Conservation (phyloP, 2,329 filamentous ascomycete genomes). For the Botrytis sinoallii region DNA sequence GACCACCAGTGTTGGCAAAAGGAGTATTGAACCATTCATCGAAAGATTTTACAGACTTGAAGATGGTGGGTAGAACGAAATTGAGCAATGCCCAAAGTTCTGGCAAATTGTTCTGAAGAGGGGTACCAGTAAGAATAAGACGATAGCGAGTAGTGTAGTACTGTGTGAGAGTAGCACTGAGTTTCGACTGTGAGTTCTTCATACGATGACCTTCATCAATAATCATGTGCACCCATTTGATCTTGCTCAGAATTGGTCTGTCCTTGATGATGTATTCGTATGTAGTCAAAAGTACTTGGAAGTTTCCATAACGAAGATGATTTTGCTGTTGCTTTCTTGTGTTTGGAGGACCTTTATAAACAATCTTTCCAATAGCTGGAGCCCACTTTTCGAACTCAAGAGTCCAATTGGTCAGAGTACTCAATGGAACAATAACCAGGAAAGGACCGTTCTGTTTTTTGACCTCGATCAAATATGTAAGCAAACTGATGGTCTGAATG, state of each 20-base stretch:
- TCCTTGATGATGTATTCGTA: constrained; percentile 99
- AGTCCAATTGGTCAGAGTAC: constrained; percentile 98
- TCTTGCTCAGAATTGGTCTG: constrained; percentile 88
- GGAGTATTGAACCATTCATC: constrained; percentile 99
- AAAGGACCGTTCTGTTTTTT: constrained; percentile 92
- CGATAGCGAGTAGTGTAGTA: constrained; percentile 96
- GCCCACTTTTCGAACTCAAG: constrained; percentile 99
- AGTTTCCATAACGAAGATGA: constrained; percentile 88
- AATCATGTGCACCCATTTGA: constrained; percentile 99
- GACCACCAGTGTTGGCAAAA: constrained; percentile 94
- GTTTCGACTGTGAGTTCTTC: constrained; percentile 97
- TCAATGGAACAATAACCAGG: constrained; percentile 92
- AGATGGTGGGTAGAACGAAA: constrained; percentile 96
- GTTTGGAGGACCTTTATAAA: constrained; percentile 94
- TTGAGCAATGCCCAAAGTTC: constrained; percentile 98
- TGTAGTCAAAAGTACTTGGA: constrained; percentile 94
- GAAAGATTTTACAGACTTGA: constrained; percentile 98
- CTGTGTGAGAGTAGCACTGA: constrained; percentile 88
- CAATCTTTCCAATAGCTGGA: constrained; percentile 77
- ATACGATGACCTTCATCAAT: constrained; percentile 99
- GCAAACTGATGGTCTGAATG: constrained; percentile 96
- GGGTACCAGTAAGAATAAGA: constrained; percentile 94
- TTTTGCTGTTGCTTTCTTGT: constrained; percentile 87
- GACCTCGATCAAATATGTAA: constrained; percentile 94
- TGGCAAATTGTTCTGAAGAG: constrained; percentile 92